Evolutionary conservation across 176 grass and related monocot species (phyloP).

Genomic region (Thinopyrum elongatum): DNA sequence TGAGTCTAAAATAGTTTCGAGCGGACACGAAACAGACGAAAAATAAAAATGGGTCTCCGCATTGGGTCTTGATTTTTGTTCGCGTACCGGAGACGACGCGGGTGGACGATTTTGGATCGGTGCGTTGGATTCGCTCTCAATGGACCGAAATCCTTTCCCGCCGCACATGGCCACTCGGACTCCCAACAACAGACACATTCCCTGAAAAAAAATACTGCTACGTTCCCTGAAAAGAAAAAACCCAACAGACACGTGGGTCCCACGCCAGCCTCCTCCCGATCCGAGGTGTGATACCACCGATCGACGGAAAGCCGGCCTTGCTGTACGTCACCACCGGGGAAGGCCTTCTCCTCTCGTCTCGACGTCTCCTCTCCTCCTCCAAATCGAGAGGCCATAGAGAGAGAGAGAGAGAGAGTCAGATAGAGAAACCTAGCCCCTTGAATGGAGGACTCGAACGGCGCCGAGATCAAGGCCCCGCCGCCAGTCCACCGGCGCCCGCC

Average conservation of each 20-base stretch:
- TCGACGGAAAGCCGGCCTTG: background rate
- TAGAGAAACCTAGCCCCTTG: background rate
- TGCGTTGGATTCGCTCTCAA: too few relatives aligned
- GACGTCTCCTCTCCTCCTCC: background rate
- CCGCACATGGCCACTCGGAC: too few relatives aligned
- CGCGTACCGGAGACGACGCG: too few relatives aligned
- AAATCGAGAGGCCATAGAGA: background rate
- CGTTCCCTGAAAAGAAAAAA: too few relatives aligned
- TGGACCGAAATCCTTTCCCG: too few relatives aligned
- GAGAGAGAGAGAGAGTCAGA: background rate
- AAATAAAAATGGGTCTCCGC: too few relatives aligned
- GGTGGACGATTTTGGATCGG: too few relatives aligned
- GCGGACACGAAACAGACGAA: too few relatives aligned
- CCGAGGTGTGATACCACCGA: background rate
- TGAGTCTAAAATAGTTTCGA: too few relatives aligned
- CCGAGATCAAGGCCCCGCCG: slow-evolving; percentile 2
- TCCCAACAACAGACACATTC: too few relatives aligned
- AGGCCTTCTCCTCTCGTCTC: background rate
- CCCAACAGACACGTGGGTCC: background rate
- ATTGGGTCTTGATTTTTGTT: too few relatives aligned
- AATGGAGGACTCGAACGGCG: slow-evolving; percentile 37
- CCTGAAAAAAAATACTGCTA: too few relatives aligned
- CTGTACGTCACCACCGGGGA: background rate
- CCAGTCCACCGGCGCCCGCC: slow-evolving; percentile 29
- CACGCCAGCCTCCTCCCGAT: background rate